These are phyloP conservation scores for Lenwebbia sp. DNA, from an alignment of 345 rosid species.

Conservation along the genomic window DNA sequence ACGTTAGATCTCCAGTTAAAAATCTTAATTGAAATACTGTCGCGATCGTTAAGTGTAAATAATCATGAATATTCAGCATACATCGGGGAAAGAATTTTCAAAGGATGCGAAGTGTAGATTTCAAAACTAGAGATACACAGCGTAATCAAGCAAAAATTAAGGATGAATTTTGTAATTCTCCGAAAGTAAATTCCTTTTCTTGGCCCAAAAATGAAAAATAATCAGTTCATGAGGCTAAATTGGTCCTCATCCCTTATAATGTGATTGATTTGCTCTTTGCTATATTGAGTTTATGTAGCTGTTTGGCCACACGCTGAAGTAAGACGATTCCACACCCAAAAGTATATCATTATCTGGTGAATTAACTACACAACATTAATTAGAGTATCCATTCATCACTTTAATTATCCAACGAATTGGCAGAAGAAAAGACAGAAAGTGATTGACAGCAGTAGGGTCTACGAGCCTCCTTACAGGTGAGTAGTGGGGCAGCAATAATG, in stretches of 20 bases:
- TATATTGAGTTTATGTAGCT: not conserved
- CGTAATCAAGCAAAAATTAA: not conserved
- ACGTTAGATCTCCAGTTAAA: not conserved
- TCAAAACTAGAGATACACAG: not conserved
- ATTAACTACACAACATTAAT: not conserved
- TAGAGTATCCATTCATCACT: not conserved
- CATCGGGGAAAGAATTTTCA: not conserved
- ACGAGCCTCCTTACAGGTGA: not conserved
- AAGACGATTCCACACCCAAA: not conserved
- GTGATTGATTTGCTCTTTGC: not conserved
- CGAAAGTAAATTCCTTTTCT: not conserved
- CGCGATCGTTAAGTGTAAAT: not conserved
- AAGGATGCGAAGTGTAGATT: not conserved
- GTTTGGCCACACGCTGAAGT: not conserved
- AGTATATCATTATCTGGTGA: not conserved
- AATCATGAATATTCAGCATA: not conserved
- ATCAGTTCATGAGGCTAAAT: not conserved
- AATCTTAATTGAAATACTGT: not conserved
- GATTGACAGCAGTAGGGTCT: not conserved
- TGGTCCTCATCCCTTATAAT: not conserved
- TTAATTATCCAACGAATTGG: not conserved
- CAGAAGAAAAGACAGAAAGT: not conserved
- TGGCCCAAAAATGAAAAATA: not conserved
- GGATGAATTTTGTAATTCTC: not conserved
- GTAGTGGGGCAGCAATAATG: not conserved